Base-by-base conservation (phyloP, 202 grass and related monocot genomes). In the Setaria viridis region DNA sequence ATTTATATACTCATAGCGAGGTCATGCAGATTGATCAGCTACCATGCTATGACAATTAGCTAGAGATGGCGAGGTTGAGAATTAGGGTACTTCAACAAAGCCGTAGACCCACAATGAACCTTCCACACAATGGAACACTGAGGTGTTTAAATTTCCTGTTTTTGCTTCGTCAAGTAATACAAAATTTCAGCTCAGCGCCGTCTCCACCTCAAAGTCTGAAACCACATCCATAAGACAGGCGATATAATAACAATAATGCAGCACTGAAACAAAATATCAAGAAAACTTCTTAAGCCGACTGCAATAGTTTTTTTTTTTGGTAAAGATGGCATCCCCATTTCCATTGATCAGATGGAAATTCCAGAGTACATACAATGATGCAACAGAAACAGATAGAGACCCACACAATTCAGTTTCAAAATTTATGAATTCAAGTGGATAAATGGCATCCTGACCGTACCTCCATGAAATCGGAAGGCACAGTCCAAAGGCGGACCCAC, bases 141-240 rank as follows among this genome's bases (percentile, higher is more conserved):
- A 46, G 81, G 63, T 80, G 53, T 55, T 19, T 15, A 69, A 12
- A 74, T 90, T 80, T 62, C 69, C 17, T 16, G 29, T 80, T 80
- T 39, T 32, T 80, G 73, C 50, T 66, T 70, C 32, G 20, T 75
- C 48, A 21, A 37, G 41, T 45, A 14, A 68, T 74, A 42, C 30
- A 62, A 35, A 41, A 58, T 25, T 25, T 25, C 25, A 25, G 25
- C 25, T 25, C 25, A 25, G 25, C 25, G 34, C 12, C 10, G 46
- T 55, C 64, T 71, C 74, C 37, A 87, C 37, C 64, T 64, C 64
- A 88, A 70, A 81, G 42, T 62, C 64, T 88, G 81, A 81, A 85
- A 91, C 46, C 10, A 78, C 62, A 73, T 82, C 42, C 35, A 86
- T 57, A 66, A 21, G 5, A 34, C 20, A 72, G 48, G 67, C 76